Conservation (phyloP, 345 rosid species). For the Pugionium dolabratum region DNA sequence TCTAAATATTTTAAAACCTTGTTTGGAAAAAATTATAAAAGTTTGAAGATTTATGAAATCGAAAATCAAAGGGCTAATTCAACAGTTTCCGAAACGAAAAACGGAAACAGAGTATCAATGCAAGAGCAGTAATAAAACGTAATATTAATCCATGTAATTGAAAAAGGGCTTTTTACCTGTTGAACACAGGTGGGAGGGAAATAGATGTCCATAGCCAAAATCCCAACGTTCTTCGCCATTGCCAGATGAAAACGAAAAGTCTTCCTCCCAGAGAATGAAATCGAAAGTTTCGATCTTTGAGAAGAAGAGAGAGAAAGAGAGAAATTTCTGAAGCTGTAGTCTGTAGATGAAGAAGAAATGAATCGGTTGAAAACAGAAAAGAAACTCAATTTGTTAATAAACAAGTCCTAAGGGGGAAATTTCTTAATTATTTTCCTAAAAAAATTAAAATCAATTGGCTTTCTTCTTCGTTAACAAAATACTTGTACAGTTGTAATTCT, state of each 20-base stretch:
- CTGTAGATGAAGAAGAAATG: slow-evolving; percentile 1
- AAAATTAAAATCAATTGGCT: slow-evolving; percentile 7
- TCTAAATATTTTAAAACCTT: neutral
- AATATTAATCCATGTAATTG: neutral
- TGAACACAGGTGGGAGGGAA: slow-evolving; percentile 96
- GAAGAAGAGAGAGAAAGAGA: slow-evolving; percentile 33
- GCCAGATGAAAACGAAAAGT: neutral
- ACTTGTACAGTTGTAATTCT: slow-evolving; percentile 8
- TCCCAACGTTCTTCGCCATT: slow-evolving; percentile 98
- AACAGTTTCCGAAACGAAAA: neutral
- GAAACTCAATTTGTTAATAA: slow-evolving; percentile 31
- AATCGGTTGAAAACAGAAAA: slow-evolving; percentile 36
- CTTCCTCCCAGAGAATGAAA: slow-evolving; percentile 3
- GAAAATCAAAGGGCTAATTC: neutral
- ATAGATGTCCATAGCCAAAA: slow-evolving; percentile 92
- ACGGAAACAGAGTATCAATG: slow-evolving; percentile 20
- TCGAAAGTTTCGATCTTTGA: slow-evolving; percentile 21
- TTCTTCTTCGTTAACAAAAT: neutral
- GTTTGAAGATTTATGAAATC: slow-evolving; percentile 26
- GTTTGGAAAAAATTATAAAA: slow-evolving; percentile 12
- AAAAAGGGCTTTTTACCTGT: slow-evolving; percentile 57
- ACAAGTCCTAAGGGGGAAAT: slow-evolving; percentile 17
- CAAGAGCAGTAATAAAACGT: slow-evolving; percentile 1
- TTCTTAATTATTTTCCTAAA: neutral
- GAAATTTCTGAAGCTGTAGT: slow-evolving; percentile 17